phyloP scores from a whole-genome alignment of 2,329 filamentous ascomycete genomes.

The Akanthomyces dipterigenus region DNA sequence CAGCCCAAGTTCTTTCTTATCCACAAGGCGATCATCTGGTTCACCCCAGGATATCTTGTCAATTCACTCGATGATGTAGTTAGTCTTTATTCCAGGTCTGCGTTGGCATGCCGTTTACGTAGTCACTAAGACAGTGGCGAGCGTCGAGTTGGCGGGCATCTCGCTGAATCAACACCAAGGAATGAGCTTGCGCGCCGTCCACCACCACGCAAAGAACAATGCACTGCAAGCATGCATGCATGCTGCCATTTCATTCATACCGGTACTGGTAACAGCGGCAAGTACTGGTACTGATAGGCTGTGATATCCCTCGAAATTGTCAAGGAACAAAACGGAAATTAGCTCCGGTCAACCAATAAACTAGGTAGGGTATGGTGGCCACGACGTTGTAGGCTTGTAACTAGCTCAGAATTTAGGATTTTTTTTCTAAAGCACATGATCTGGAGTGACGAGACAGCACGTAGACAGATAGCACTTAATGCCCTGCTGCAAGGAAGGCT shows the following conservation, averaged over 20 bases:
- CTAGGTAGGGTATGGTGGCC: conserved; percentile 4
- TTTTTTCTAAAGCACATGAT: not conserved
- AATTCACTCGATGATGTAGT: not conserved
- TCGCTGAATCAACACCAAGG: not conserved
- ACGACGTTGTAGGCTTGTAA: not conserved
- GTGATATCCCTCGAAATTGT: not conserved
- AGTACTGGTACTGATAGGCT: no score
- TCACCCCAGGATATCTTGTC: not conserved
- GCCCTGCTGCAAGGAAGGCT: not conserved
- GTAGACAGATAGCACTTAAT: not conserved
- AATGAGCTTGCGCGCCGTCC: not conserved
- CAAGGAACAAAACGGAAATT: not conserved
- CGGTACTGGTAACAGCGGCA: no score
- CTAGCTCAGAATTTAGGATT: not conserved
- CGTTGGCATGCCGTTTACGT: not conserved
- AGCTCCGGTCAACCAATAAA: conserved; percentile 8
- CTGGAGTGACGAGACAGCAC: not conserved
- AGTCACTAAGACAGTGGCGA: not conserved
- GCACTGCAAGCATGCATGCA: not conserved
- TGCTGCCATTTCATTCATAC: not conserved
- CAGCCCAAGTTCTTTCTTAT: not conserved
- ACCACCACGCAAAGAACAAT: not conserved
- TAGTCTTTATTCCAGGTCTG: not conserved
- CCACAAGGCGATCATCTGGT: not conserved
- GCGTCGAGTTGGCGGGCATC: not conserved